These are phyloP conservation scores for Leptosphaerulina australis DNA, from an alignment of 2,329 filamentous ascomycete species.

Conservation along the genomic window DNA sequence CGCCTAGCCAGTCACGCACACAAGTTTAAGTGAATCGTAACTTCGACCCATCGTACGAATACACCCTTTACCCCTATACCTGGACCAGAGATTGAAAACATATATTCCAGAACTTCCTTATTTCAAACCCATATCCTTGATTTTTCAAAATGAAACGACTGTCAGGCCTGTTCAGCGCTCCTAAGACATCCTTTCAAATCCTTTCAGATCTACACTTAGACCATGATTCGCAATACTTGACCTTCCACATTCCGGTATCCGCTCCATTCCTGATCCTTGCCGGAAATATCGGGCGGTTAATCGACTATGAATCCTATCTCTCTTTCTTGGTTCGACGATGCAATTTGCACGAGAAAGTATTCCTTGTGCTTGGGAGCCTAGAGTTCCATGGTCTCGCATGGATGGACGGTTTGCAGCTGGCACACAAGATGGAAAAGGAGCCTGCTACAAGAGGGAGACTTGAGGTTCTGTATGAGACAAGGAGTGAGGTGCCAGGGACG, in stretches of 20 bases:
- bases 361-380: constrained; percentile 35
- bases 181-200: constrained; percentile 39
- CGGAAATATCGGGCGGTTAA: constrained; percentile 40
- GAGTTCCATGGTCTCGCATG: constrained; percentile 38
- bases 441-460: constrained; percentile 44
- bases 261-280: constrained; percentile 40
- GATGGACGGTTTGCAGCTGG: constrained; percentile 34
- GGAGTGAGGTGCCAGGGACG: constrained; percentile 51
- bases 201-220: constrained; percentile 44
- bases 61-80: no score
- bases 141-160: constrained; percentile 31
- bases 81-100: no score
- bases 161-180: constrained; percentile 31
- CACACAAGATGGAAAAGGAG: constrained; percentile 38
- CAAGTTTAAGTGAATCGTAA: no score
- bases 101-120: not conserved
- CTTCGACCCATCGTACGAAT: no score
- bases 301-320: constrained; percentile 41
- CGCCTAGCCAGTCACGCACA: no score
- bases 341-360: constrained; percentile 40
- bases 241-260: constrained; percentile 39
- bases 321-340: constrained; percentile 38
- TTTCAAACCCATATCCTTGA: not conserved
- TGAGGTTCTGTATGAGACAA: constrained; percentile 53
- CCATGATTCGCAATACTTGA: constrained; percentile 38